Evolutionary conservation across 164 flowering plant species (phyloP).

Genomic region (Tetracentron sinense): DNA sequence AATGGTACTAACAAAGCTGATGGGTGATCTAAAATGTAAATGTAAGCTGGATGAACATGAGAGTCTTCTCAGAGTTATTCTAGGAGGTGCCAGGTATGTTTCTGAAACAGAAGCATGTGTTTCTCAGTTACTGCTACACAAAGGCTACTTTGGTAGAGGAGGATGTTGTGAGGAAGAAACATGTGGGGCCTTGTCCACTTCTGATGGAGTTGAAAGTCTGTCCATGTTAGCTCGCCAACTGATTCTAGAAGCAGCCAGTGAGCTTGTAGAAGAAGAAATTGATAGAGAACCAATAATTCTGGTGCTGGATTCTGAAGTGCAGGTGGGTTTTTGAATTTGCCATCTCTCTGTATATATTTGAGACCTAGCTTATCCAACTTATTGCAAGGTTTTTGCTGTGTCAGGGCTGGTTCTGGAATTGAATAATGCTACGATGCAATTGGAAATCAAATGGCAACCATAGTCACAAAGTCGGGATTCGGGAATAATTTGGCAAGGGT

Average conservation of each 20-base stretch:
- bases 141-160: slow-evolving; percentile 47
- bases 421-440: too few species aligned
- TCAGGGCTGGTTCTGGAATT: not conserved
- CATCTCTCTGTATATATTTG: not conserved
- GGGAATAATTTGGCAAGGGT: too few species aligned
- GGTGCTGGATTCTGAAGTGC: slow-evolving; percentile 76
- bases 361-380: not conserved
- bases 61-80: slow-evolving; percentile 47
- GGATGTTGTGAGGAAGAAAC: slow-evolving; percentile 27
- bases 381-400: not conserved
- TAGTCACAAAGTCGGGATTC: too few species aligned
- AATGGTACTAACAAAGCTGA: slow-evolving; percentile 34
- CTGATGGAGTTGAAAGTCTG: slow-evolving; percentile 21
- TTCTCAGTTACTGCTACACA: slow-evolving; percentile 36
- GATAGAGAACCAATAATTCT: slow-evolving; percentile 61
- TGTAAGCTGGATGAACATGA: slow-evolving; percentile 42
- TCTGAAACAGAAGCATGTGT: slow-evolving; percentile 37
- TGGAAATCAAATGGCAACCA: too few species aligned
- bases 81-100: slow-evolving; percentile 35
- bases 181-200: slow-evolving; percentile 15
- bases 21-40: slow-evolving; percentile 39
- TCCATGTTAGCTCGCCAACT: slow-evolving; percentile 32
- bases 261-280: slow-evolving; percentile 28
- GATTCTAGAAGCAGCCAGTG: slow-evolving; percentile 41
- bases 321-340: slow-evolving; percentile 39